Base-by-base conservation (phyloP, 176 grass and related monocot species). In the Rhynchospora breviuscula region DNA sequence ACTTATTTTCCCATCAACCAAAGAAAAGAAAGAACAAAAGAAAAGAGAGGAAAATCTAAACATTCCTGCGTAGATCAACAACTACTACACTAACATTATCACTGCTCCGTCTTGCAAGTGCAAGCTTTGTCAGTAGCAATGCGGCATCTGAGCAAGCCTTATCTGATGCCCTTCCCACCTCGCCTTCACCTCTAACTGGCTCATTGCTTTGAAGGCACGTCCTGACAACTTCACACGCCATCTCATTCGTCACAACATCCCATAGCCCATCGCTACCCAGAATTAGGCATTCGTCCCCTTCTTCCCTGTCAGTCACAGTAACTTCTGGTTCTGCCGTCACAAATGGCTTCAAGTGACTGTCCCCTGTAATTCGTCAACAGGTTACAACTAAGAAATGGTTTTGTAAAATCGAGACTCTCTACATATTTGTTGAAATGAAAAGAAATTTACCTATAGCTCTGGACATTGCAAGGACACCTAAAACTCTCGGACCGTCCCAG, bases 161-260 rank as follows among this genome's bases (percentile, higher is more conserved):
- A 82, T 91, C 88, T 26, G 89, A 94, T 52, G 64, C 63, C 81
- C 58, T 25, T 59, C 59, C 48, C 56, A 85, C 40, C 17, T 79
- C 83, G 40, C 68, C 84, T 3, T 87, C 88, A 46, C 76, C 84
- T 19, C 68, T 73, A 6, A 47, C 31, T 3, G 88, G 89, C 0
- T 84, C 85, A 81, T 82, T 91, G 66, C 90, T 88, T 6, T 62
- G 81, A 74, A 99, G 90, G 88, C 96, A 95, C 43, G 87, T 92
- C 56, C 91, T 81, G 3, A 90, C 96, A 29, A 99, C 83, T 40
- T 87, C 87, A 84, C 96, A 99, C 0, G 93, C 93, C 88, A 89
- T 99, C 88, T 95, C 88, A 85, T 95, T 99, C 75, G 80, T 90
- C 49, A 99, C 88, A 45, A 99, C 96, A 80, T 99, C 96, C 93